A percentile compares a stretch with the other conserved stretches of the same genome.
Conservation (phyloP, 2,329 filamentous ascomycete genomes). For the Claviceps pazoutovae region DNA sequence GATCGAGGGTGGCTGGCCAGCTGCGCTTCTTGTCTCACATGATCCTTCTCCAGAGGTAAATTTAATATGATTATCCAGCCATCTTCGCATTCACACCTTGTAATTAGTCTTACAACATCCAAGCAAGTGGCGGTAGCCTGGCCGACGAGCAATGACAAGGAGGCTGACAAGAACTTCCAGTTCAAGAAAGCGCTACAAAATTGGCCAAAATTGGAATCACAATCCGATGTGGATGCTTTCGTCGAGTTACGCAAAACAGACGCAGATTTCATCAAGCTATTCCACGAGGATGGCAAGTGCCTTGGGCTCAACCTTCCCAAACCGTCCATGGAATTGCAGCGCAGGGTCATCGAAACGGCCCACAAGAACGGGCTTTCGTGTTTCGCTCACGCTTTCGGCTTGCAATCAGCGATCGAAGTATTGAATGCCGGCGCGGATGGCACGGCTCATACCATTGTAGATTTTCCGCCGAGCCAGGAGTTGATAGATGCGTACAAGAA, state of each 20-base stretch:
- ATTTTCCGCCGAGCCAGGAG: slow-evolving; percentile 12
- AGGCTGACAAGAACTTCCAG: slow-evolving; percentile 16
- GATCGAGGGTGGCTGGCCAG: slow-evolving; percentile 38
- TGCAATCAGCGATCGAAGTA: slow-evolving; percentile 15
- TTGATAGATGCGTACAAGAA: slow-evolving; percentile 12
- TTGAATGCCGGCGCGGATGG: slow-evolving; percentile 16
- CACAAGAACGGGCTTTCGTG: slow-evolving; percentile 13
- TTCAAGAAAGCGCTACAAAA: slow-evolving; percentile 8
- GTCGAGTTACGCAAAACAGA: slow-evolving; percentile 25
- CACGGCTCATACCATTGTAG: slow-evolving; percentile 18
- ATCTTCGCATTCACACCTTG: neutral
- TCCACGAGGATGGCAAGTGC: slow-evolving; percentile 31
- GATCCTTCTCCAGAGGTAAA: slow-evolving; percentile 6
- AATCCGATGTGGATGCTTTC: slow-evolving; percentile 26
- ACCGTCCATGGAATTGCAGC: slow-evolving; percentile 29
- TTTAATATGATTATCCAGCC: no score
- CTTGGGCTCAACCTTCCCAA: slow-evolving; percentile 23
- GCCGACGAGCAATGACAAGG: no score
- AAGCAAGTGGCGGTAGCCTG: no score
- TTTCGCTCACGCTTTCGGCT: slow-evolving; percentile 15
- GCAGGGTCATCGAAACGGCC: slow-evolving; percentile 25
- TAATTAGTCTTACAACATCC: neutral
- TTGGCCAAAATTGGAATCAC: slow-evolving; percentile 28
- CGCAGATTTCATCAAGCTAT: slow-evolving; percentile 36
- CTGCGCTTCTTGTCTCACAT: slow-evolving; percentile 1